A percentile compares a stretch with the other conserved stretches of the same genome.
These are phyloP conservation scores for Fistulinella prunicolor DNA, from an alignment of 768 basidiomycete species.

Conservation along the genomic window DNA sequence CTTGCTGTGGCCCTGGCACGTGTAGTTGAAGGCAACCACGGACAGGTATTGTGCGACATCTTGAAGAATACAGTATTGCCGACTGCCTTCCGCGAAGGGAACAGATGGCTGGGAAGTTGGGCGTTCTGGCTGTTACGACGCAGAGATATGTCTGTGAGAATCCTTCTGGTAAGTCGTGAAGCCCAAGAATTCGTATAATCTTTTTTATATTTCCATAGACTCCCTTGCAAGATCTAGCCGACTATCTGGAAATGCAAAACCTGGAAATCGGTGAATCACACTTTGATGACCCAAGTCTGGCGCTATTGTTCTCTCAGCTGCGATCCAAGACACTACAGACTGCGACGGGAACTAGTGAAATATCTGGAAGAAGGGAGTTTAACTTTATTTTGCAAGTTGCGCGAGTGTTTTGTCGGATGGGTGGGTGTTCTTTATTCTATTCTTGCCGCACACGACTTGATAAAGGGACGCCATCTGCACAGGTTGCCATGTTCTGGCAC, in stretches of 20 bases:
- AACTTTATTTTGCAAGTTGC: constrained; percentile 96
- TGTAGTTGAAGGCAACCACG: constrained; percentile 79
- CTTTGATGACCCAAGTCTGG: constrained; percentile 93
- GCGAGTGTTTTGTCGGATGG: constrained; percentile 92
- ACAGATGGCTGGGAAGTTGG: constrained; percentile 94
- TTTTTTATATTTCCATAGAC: constrained; percentile 43
- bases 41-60: constrained; percentile 69
- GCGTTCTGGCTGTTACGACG: constrained; percentile 92
- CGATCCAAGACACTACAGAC: constrained; percentile 90
- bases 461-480: constrained; percentile 11
- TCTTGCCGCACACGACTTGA: not conserved
- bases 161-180: constrained; percentile 66
- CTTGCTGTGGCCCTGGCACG: constrained; percentile 86
- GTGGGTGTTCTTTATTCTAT: constrained; percentile 42
- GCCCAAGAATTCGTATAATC: not conserved
- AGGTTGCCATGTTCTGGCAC: constrained; percentile 93
- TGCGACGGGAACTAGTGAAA: constrained; percentile 88
- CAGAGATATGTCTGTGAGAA: constrained; percentile 84
- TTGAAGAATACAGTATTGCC: constrained; percentile 78
- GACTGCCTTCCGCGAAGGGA: constrained; percentile 79
- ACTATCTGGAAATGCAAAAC: constrained; percentile 50
- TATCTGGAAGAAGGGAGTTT: constrained; percentile 85
- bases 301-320: constrained; percentile 85
- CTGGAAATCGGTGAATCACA: constrained; percentile 76
- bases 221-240: constrained; percentile 71